Evolutionary conservation across 768 basidiomycete species (phyloP).

Genomic region (Holtermanniella nyarrowii): DNA sequence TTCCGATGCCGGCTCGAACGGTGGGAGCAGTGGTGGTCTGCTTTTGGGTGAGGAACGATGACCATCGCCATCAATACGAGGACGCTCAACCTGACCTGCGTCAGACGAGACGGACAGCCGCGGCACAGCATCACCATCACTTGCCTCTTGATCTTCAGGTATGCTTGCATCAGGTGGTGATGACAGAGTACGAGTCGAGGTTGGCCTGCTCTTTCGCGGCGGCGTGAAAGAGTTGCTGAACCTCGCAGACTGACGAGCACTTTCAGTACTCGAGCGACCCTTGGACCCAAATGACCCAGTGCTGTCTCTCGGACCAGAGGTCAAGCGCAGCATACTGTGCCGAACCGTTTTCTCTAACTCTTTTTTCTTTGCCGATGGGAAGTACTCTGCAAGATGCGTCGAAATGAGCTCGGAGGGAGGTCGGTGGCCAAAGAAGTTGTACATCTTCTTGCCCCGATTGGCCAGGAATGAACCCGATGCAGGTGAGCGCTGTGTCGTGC

Average conservation of each 20-base stretch:
- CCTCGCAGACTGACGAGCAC: background rate
- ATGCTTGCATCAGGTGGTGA: slow-evolving; percentile 28
- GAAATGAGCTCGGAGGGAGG: slow-evolving; percentile 96
- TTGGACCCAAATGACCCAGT: background rate
- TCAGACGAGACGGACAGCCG: slow-evolving; percentile 35
- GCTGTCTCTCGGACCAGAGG: slow-evolving; percentile 26
- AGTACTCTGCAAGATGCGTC: slow-evolving; percentile 84
- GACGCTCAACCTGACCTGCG: slow-evolving; percentile 13
- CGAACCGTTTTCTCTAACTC: slow-evolving; percentile 77
- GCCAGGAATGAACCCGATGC: slow-evolving; percentile 38
- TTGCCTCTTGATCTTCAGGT: slow-evolving; percentile 26
- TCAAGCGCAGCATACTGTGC: slow-evolving; percentile 70
- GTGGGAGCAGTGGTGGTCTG: slow-evolving; percentile 35
- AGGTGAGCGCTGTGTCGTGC: slow-evolving; percentile 43
- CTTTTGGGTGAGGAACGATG: slow-evolving; percentile 14
- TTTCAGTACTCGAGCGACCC: background rate
- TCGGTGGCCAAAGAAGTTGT: slow-evolving; percentile 93
- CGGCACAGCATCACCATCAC: slow-evolving; percentile 16
- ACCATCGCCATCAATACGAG: slow-evolving; percentile 26
- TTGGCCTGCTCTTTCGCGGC: slow-evolving; percentile 13
- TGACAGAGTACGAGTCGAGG: slow-evolving; percentile 10
- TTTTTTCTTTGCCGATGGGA: slow-evolving; percentile 87
- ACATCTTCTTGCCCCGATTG: slow-evolving; percentile 38
- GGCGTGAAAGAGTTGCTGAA: slow-evolving; percentile 6
- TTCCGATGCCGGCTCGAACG: slow-evolving; percentile 46